Evolutionary conservation across 208 protist species (phyloP).

Genomic region (Wallacemonas rigidus): DNA sequence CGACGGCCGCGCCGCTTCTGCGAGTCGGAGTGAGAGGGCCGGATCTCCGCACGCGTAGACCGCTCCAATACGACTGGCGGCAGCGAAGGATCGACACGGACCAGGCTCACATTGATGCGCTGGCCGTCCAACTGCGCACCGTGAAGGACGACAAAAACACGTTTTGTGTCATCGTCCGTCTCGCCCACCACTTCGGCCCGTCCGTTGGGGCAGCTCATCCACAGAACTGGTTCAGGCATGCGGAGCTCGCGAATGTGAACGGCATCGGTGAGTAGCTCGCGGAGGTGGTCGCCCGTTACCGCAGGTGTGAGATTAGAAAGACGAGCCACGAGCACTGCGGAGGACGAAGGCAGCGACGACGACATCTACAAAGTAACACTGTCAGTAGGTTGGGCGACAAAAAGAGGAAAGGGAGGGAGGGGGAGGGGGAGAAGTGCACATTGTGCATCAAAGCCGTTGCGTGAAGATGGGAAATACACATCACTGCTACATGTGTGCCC

Average conservation of each 20-base stretch:
- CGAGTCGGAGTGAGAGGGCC: not conserved
- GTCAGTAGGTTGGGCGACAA: not conserved
- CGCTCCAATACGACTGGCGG: not conserved
- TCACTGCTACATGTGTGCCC: too few relatives aligned
- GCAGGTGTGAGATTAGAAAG: conserved; percentile 38
- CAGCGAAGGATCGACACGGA: conserved; percentile 22
- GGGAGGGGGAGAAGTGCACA: not conserved
- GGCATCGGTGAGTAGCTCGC: conserved; percentile 37
- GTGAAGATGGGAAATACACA: too few relatives aligned
- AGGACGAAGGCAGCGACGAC: conserved; percentile 16
- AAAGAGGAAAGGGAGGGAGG: not conserved
- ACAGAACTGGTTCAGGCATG: conserved; percentile 43
- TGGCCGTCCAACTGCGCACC: conserved; percentile 45
- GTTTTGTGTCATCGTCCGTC: conserved; percentile 39
- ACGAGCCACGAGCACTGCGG: conserved; percentile 29
- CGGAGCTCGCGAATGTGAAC: conserved; percentile 27
- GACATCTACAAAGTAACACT: not conserved
- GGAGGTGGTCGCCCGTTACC: conserved; percentile 46
- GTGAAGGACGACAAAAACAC: conserved; percentile 40
- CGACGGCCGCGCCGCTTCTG: conserved; percentile 2
- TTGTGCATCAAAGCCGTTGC: too few relatives aligned
- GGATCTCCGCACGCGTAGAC: conserved; percentile 9
- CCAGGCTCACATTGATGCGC: conserved; percentile 42
- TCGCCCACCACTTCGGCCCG: conserved; percentile 40
- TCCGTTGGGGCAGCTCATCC: conserved; percentile 43